A percentile compares a stretch with the other conserved stretches of the same genome.
phyloP scores from a whole-genome alignment of 805 yeast genomes.

The Jamesozyma hellenica region DNA sequence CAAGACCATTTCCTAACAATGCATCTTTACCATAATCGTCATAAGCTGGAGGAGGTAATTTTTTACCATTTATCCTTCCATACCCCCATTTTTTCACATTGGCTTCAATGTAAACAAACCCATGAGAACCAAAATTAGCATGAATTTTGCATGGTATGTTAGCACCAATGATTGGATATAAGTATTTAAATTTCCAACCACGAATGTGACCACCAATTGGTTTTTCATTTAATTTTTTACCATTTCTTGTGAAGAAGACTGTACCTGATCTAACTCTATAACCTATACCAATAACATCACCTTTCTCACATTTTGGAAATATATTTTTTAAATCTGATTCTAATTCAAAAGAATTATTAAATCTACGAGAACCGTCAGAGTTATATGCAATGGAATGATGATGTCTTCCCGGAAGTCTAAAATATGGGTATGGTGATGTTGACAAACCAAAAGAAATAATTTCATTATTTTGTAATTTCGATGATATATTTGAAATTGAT shows the following conservation, averaged over 20 bases:
- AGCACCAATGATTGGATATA: constrained; percentile 88
- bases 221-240: constrained; percentile 76
- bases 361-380: constrained; percentile 69
- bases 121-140: constrained; percentile 82
- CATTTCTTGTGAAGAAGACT: constrained; percentile 87
- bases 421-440: constrained; percentile 85
- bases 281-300: constrained; percentile 92
- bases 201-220: constrained; percentile 70
- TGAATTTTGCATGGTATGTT: constrained; percentile 72
- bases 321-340: constrained; percentile 38
- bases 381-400: constrained; percentile 80
- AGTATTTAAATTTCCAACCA: constrained; percentile 56
- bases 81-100: constrained; percentile 93
- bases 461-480: constrained; percentile 26
- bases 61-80: constrained; percentile 80
- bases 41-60: constrained; percentile 92
- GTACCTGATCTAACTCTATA: constrained; percentile 75
- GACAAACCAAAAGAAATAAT: constrained; percentile 68
- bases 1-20: constrained; percentile 52
- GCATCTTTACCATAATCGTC: constrained; percentile 71
- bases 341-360: constrained; percentile 61
- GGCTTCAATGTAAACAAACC: constrained; percentile 84
- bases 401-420: constrained; percentile 88
- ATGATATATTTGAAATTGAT: neutral
- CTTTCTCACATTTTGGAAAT: constrained; percentile 56